Base-by-base conservation (phyloP, 2,329 filamentous ascomycete genomes). In the Oidium heveae region DNA sequence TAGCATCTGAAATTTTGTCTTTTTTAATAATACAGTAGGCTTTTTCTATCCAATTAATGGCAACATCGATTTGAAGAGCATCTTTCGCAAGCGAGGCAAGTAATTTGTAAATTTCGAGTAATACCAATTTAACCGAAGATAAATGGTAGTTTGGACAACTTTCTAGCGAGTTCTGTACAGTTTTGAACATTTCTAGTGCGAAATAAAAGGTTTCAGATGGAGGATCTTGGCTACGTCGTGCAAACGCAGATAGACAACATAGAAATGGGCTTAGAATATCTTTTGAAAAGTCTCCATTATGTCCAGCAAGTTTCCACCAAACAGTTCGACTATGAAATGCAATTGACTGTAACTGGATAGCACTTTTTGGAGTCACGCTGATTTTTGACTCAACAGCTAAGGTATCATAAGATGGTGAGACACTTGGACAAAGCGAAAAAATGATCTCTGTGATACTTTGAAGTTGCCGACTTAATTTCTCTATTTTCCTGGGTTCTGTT, bases 211-310 rank as follows among this genome's bases (percentile, higher is more conserved):
- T 60, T 20, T 60, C 57, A 18, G 44, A 32, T 20, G 56, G 52
- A 20, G 57, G 54, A 53, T 52, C n/a, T 54, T 59, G 56, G 54
- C 57, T 64, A 54, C 81, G 73, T 55, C 80, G 71, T 16, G 71
- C 67, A 59, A 80, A 83, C 0, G 82, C 74, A 10, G 71, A 68
- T 18, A 84, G 60, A 58, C 78, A 86, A 53, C 75, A 76, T 0
- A 74, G 71, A 52, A 85, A 74, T 0, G 82, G 81, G 1, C 75
- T 70, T n/a, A 81, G 62, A 7, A 87, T 65, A 15, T 86, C 82
- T 55, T 77, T 79, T 37, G 79, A 74, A 4, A 74, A 63, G 56
- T 82, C 73, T 0, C 74, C 74, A 56, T 73, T 65, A 60, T 84
- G 79, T 1, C 72, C 70, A 7, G 74, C 74, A 56, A 85, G 61